phyloP scores from a whole-genome alignment of 179 eudicot genomes.

The Drosera spatulata region DNA sequence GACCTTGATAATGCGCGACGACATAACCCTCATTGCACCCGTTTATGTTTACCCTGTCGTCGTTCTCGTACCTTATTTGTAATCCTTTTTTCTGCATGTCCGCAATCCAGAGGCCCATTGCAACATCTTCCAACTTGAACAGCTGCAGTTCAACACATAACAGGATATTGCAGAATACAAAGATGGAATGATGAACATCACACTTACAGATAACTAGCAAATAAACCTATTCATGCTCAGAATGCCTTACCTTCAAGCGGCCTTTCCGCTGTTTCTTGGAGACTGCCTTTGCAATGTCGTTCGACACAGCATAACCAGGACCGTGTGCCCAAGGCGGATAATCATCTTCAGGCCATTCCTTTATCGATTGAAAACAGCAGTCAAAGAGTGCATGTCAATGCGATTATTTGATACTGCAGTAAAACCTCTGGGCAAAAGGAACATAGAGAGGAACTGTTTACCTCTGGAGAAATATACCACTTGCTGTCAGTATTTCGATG shows the following conservation, averaged over 20 bases:
- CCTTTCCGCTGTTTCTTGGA: slow-evolving; percentile 46
- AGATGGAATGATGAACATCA: neutral
- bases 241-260: slow-evolving; percentile 46
- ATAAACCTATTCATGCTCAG: neutral
- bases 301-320: slow-evolving; percentile 84
- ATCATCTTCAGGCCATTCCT: slow-evolving; percentile 87
- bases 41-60: slow-evolving; percentile 47
- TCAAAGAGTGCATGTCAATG: too few species aligned
- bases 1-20: slow-evolving; percentile 87
- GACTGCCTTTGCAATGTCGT: slow-evolving; percentile 61
- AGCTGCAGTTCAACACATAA: slow-evolving; percentile 31
- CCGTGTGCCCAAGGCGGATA: slow-evolving; percentile 98
- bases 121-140: slow-evolving; percentile 96
- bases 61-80: slow-evolving; percentile 53
- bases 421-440: neutral
- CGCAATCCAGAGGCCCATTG: slow-evolving; percentile 92
- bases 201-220: neutral
- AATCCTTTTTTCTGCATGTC: slow-evolving; percentile 67
- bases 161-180: neutral
- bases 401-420: too few species aligned
- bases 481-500: slow-evolving; percentile 81
- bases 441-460: slow-evolving; percentile 7
- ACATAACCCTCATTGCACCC: slow-evolving; percentile 76
- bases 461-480: slow-evolving; percentile 86
- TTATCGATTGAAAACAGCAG: slow-evolving; percentile 3